A percentile compares a stretch with the other conserved stretches of the same genome.
Conservation (phyloP, 345 rosid genomes). For the Eucalyptus dawsonii region DNA sequence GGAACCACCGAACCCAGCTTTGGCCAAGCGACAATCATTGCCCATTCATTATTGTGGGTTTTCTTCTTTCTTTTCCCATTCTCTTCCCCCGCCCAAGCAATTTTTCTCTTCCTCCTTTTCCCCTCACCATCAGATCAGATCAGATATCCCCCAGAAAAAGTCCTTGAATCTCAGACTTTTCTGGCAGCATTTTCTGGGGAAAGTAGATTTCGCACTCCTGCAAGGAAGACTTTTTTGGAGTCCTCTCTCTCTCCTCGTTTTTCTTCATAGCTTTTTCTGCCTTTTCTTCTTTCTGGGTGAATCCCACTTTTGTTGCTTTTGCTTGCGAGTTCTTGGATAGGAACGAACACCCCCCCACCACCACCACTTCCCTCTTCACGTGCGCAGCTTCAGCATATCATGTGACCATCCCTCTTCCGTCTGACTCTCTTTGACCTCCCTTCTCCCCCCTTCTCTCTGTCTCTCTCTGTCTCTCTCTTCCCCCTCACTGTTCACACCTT, state of each 20-base stretch:
- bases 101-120: neutral
- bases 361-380: slow-evolving; percentile 2
- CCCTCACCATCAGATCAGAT: neutral
- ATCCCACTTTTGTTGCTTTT: neutral
- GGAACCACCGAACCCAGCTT: neutral
- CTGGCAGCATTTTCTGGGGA: neutral
- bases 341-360: neutral
- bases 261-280: neutral
- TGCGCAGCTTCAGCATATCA: slow-evolving; percentile 13
- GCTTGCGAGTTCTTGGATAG: neutral
- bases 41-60: neutral
- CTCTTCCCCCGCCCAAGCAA: neutral
- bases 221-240: neutral
- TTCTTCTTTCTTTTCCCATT: neutral
- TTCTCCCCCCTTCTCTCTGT: neutral
- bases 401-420: slow-evolving; percentile 2
- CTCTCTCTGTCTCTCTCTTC: neutral
- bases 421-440: neutral
- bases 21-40: neutral
- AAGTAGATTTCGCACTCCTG: neutral
- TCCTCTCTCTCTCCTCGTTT: neutral
- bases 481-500: neutral
- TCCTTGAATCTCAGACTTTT: neutral
- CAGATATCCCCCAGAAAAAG: neutral
- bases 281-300: neutral